A percentile compares a stretch with the other conserved stretches of the same genome.
Evolutionary conservation across 1,284 basidiomycete genomes (phyloP).

Genomic region (Peniophora sp.): DNA sequence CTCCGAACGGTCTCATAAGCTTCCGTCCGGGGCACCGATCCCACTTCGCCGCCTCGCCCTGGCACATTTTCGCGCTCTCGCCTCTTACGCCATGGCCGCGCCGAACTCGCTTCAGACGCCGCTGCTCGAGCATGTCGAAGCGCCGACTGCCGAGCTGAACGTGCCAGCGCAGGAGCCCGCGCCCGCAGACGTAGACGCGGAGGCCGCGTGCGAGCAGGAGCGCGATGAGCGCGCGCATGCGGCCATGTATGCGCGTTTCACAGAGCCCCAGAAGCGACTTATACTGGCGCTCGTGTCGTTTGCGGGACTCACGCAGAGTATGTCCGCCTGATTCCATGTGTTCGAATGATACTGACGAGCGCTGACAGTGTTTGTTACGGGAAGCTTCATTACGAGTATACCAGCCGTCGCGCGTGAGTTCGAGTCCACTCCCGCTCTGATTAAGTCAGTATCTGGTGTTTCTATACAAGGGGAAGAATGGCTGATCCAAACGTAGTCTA

Average conservation of each 20-base stretch:
- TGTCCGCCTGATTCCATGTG: constrained; percentile 12
- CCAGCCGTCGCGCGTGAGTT: constrained; percentile 59
- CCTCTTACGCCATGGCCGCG: too few relatives aligned
- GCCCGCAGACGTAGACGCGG: too few relatives aligned
- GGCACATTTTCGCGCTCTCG: too few relatives aligned
- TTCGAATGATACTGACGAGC: not conserved
- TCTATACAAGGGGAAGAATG: not conserved
- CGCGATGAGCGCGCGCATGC: constrained; percentile 11
- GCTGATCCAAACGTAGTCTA: constrained; percentile 23
- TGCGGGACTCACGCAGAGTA: constrained; percentile 44
- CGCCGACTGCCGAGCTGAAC: too few relatives aligned
- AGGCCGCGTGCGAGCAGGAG: too few relatives aligned
- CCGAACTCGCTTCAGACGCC: too few relatives aligned
- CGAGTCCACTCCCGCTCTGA: constrained; percentile 40
- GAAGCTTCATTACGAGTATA: constrained; percentile 63
- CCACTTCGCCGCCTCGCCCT: too few relatives aligned
- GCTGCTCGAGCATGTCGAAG: too few relatives aligned
- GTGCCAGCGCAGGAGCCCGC: too few relatives aligned
- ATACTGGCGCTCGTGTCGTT: constrained; percentile 47
- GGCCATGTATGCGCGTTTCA: constrained; percentile 46
- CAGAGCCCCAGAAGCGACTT: constrained; percentile 29
- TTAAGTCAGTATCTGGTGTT: constrained; percentile 35
- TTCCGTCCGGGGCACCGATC: too few relatives aligned
- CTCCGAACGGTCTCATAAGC: too few relatives aligned
- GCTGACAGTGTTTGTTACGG: constrained; percentile 52